A percentile compares a stretch with the other conserved stretches of the same genome.
These are phyloP conservation scores for Schwanniomyces sp. DNA, from an alignment of 805 yeast species.

Conservation along the genomic window DNA sequence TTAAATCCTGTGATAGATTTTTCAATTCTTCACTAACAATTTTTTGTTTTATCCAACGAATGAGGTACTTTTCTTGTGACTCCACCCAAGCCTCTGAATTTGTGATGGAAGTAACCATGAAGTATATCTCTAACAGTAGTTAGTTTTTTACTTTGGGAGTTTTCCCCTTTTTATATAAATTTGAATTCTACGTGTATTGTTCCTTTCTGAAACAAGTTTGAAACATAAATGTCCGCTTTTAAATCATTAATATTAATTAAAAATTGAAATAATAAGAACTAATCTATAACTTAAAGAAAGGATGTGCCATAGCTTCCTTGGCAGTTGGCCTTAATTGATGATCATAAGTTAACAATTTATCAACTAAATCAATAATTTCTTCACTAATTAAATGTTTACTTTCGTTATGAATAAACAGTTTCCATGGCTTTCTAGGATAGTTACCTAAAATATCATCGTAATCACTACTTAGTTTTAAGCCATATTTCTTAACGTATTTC, in stretches of 20 bases:
- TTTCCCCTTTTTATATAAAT: not conserved
- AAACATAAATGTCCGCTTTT: not conserved
- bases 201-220: not conserved
- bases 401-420: slow-evolving; percentile 63
- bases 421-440: slow-evolving; percentile 87
- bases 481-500: slow-evolving; percentile 68
- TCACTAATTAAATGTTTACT: slow-evolving; percentile 65
- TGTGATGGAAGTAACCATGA: not conserved
- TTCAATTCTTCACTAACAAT: slow-evolving; percentile 15
- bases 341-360: slow-evolving; percentile 76
- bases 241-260: not conserved
- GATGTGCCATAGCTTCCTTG: slow-evolving; percentile 80
- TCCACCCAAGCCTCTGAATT: slow-evolving; percentile 35
- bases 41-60: slow-evolving; percentile 49
- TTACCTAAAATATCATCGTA: slow-evolving; percentile 69
- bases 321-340: slow-evolving; percentile 90
- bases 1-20: slow-evolving; percentile 31
- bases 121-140: not conserved
- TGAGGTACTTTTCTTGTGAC: slow-evolving; percentile 48
- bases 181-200: too few species aligned
- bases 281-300: slow-evolving; percentile 28
- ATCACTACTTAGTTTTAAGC: slow-evolving; percentile 67
- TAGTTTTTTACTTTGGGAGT: not conserved
- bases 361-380: slow-evolving; percentile 80
- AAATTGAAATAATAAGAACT: not conserved